Conservation (phyloP, 2,329 filamentous ascomycete species). For the Microcyclospora pomicola region DNA sequence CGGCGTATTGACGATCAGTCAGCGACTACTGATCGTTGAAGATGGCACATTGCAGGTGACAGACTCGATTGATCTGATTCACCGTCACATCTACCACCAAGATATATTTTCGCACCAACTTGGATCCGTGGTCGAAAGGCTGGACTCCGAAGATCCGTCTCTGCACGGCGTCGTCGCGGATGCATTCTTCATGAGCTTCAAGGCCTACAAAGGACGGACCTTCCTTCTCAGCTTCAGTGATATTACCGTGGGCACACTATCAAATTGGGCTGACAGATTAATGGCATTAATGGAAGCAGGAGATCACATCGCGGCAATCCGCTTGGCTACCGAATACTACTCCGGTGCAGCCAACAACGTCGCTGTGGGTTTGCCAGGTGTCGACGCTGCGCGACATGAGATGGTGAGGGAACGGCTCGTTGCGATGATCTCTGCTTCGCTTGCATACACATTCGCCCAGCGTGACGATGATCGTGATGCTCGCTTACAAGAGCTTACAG, state of each 20-base stretch:
- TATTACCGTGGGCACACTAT: conserved; percentile 75
- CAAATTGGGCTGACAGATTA: conserved; percentile 92
- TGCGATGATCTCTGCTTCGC: conserved; percentile 83
- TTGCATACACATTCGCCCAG: conserved; percentile 71
- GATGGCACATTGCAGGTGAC: conserved; percentile 81
- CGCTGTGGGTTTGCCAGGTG: conserved; percentile 83
- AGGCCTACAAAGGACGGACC: conserved; percentile 81
- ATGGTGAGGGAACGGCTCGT: conserved; percentile 80
- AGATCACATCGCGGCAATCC: conserved; percentile 87
- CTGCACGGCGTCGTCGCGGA: conserved; percentile 96
- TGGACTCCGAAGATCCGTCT: conserved; percentile 72
- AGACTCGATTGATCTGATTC: conserved; percentile 81
- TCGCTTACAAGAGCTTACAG: conserved; percentile 63
- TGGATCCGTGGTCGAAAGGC: conserved; percentile 68
- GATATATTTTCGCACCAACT: conserved; percentile 85
- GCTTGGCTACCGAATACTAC: conserved; percentile 84
- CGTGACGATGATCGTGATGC: conserved; percentile 38
- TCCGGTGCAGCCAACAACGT: conserved; percentile 83
- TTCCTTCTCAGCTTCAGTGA: conserved; percentile 93
- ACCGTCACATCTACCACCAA: conserved; percentile 82
- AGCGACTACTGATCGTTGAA: conserved; percentile 82
- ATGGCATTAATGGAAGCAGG: conserved; percentile 91
- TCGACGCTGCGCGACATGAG: conserved; percentile 57
- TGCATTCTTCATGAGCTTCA: conserved; percentile 96
- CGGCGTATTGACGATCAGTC: conserved; percentile 83